Evolutionary conservation across 345 rosid genomes (phyloP), one percentile per base, ranked within the genome.

Genomic region (Gossypium stocksii): DNA sequence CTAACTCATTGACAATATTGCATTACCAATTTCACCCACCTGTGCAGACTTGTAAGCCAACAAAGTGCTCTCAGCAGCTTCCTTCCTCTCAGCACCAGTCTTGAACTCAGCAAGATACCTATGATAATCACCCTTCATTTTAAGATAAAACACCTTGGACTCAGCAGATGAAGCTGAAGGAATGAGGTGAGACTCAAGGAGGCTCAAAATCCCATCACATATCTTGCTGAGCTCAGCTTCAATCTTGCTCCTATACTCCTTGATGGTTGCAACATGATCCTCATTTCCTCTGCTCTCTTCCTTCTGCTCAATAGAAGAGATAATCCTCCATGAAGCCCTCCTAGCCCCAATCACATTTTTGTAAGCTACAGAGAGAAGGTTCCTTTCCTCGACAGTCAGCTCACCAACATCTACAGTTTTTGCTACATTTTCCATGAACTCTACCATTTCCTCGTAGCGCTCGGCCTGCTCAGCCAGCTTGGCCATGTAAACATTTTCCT

Each of bases 391-490:
- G 20, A 94, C 93, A 0, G 98, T 88, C 27, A 94, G 84, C 87
- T 92, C 98, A 89, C 88, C 98, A 4, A 80, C 84, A 43, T 90
- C 92, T 4, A 82, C 93, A 0, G 94, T 84, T 86, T 92, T 94
- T 25, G 87, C 97, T 71, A 94, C 97, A 73, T 91, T 94, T 81
- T 94, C 98, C 97, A 94, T 94, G 75, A 92, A 90, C 83, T 90
- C 97, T 41, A 94, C 97, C 98, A 94, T 94, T 76, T 94, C 98
- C 79, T 94, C 97, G 2, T 94, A 94, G n/a, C 98, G 94, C 77
- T 94, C 98, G n/a, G 97, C 97, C 83, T 94, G 98, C 79, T 94
- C 98, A 2, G 97, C 97, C 84, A 94, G 54, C 91, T 94, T 94
- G 77, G 98, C 97, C 94, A 92, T 79, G 89, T 92, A 94, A 43